Evolutionary conservation across 2,329 filamentous ascomycete species (phyloP), one percentile per base, ranked within the genome.

Genomic region (Trichoderma sp.): DNA sequence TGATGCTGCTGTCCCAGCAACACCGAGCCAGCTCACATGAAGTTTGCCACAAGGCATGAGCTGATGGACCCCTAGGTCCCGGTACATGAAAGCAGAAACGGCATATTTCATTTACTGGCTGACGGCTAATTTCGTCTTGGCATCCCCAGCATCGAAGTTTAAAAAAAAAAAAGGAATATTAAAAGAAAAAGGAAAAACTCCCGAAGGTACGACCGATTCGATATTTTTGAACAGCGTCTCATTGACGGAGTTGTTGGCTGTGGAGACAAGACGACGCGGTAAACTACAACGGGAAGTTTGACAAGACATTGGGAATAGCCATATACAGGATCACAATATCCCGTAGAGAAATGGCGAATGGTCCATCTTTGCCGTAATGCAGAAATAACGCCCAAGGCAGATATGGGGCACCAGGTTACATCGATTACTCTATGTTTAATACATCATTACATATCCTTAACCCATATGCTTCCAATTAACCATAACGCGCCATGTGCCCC

Each of bases 71-170:
- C 59, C 25, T 25, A n/a, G 17, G 15, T 19, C 13, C 61, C 61
- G 52, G 52, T 34, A 65, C 50, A 65, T 65, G 52, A 9, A 34
- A 45, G 13, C 17, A 56, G 42, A 32, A 45, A 8, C 48, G 27
- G 27, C 13, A 53, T 7, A 34, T 35, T 37, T 25, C 15, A 48
- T 65, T 27, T 34, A 27, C 35, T 64, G 50, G 37, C n/a, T 65
- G n/a, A 35, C 50, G 61, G 61, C 61, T 65, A 65, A 65, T 65
- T 35, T 65, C 35, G 37, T 56, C 61, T 65, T 65, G 61, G 61
- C 61, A 35, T 22, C 13, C 25, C 15, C 27, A 27, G 15, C 29
- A 57, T 22, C 25, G 15, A 17, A 25, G 27, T 42, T 25, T n/a
- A 32, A 42, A 7, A 54, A 17, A 25, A 25, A 29, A 39, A 25